These are phyloP conservation scores for Thoreauomyces humboldtii DNA, from an alignment of 192 early-diverging fungal genomes.

Conservation along the genomic window DNA sequence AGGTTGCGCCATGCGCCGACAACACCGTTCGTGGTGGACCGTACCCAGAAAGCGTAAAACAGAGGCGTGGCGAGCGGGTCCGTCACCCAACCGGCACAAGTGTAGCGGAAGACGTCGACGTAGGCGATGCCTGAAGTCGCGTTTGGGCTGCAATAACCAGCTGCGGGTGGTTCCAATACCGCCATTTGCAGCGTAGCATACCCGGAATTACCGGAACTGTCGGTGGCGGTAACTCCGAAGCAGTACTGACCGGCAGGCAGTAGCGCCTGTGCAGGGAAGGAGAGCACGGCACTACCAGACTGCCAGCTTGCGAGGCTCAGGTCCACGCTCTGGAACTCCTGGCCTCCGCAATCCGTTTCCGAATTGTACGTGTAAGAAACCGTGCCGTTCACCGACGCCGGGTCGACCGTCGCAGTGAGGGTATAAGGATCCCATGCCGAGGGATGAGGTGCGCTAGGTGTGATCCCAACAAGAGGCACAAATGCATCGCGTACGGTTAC, in stretches of 20 bases:
- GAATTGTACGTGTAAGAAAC: background rate
- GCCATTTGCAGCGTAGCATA: background rate
- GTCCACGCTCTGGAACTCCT: background rate
- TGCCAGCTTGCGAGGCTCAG: background rate
- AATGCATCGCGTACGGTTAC: background rate
- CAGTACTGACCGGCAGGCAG: slow-evolving; percentile 11
- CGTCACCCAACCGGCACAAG: slow-evolving; percentile 18
- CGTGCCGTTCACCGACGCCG: background rate
- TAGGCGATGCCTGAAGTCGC: background rate
- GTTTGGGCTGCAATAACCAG: slow-evolving; percentile 10
- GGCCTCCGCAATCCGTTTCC: background rate
- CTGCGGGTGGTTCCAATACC: slow-evolving; percentile 1
- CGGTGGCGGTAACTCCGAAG: slow-evolving; percentile 4
- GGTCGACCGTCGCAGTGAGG: slow-evolving; percentile 9
- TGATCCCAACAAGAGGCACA: background rate
- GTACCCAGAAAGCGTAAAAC: slow-evolving; percentile 20
- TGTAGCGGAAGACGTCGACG: slow-evolving; percentile 3
- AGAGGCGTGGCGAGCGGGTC: slow-evolving; percentile 13
- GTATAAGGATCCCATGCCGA: slow-evolving; percentile 6
- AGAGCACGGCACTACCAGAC: background rate
- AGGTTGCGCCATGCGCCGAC: slow-evolving; percentile 9
- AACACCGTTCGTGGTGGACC: background rate
- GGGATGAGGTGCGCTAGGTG: background rate
- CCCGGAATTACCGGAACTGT: background rate
- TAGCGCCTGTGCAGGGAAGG: background rate